Evolutionary conservation across 208 protist species (phyloP).

Genomic region (Endotrypanum monterogeii): DNA sequence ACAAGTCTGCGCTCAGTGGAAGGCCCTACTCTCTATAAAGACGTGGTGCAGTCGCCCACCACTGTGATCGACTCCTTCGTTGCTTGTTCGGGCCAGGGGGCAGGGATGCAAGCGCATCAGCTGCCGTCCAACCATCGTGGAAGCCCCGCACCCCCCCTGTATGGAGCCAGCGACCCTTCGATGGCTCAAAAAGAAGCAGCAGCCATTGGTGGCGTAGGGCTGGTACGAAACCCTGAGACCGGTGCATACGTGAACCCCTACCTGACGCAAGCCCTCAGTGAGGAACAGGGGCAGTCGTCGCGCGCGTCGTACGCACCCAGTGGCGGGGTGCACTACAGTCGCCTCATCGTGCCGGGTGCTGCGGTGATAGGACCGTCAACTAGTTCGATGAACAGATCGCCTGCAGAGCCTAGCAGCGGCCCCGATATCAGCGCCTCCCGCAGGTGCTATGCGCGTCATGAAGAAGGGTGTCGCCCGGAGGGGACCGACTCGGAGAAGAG

Average conservation of each 20-base stretch:
- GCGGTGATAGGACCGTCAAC: background rate
- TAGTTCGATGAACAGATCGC: background rate
- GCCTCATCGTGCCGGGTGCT: conserved; percentile 4
- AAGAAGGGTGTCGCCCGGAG: background rate
- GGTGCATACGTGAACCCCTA: conserved; percentile 19
- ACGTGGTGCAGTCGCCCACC: background rate
- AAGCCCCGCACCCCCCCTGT: background rate
- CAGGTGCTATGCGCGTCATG: background rate
- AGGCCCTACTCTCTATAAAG: background rate
- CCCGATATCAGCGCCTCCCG: background rate
- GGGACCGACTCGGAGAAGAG: background rate
- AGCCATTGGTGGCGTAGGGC: background rate
- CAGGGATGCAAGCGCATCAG: background rate
- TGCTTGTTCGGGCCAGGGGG: background rate
- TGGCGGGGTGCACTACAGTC: conserved; percentile 23
- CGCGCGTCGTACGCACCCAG: conserved; percentile 33
- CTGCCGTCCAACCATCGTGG: background rate
- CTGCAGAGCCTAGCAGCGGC: background rate
- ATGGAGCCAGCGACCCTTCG: background rate
- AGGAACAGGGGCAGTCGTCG: conserved; percentile 15
- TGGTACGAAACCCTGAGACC: background rate
- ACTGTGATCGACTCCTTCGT: background rate
- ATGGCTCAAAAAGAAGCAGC: background rate
- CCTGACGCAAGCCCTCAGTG: conserved; percentile 8
- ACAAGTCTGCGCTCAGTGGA: background rate